Evolutionary conservation across 495 filamentous ascomycete species (phyloP).

Genomic region (Letharia lupina): DNA sequence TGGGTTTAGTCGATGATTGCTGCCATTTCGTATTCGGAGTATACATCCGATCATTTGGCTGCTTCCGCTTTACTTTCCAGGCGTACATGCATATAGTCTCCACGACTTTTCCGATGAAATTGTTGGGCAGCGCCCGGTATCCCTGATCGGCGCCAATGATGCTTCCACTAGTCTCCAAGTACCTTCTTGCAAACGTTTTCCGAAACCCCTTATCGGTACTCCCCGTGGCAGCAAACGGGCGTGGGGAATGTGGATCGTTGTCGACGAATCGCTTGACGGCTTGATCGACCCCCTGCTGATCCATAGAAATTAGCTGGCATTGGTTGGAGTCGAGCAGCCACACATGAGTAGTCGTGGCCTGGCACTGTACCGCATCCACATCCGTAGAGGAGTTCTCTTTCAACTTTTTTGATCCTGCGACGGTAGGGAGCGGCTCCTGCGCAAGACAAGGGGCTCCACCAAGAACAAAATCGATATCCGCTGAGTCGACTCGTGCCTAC

Average conservation of each 20-base stretch:
- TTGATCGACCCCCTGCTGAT: constrained; percentile 26
- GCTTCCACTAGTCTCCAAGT: neutral
- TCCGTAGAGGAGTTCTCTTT: neutral
- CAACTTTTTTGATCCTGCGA: constrained; percentile 10
- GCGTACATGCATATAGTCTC: neutral
- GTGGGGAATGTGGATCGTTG: constrained; percentile 34
- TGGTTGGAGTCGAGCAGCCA: constrained; percentile 42
- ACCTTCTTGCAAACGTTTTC: neutral
- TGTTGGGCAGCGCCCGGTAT: neutral
- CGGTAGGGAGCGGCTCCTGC: neutral
- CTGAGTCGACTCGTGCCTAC: constrained; percentile 35
- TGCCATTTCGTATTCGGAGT: neutral
- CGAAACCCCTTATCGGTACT: neutral
- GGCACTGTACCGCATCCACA: neutral
- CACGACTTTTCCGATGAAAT: neutral
- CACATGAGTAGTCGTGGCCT: constrained; percentile 15
- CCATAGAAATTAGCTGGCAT: constrained; percentile 30
- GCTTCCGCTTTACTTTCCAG: neutral
- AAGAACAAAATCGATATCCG: constrained; percentile 46
- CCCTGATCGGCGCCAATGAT: neutral
- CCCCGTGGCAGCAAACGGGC: neutral
- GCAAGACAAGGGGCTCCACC: constrained; percentile 22
- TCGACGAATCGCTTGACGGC: constrained; percentile 29
- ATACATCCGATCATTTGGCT: neutral
- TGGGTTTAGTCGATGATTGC: too few species aligned